phyloP scores from a whole-genome alignment of 2,329 filamentous ascomycete genomes.

The Lachnellula hyalina region DNA sequence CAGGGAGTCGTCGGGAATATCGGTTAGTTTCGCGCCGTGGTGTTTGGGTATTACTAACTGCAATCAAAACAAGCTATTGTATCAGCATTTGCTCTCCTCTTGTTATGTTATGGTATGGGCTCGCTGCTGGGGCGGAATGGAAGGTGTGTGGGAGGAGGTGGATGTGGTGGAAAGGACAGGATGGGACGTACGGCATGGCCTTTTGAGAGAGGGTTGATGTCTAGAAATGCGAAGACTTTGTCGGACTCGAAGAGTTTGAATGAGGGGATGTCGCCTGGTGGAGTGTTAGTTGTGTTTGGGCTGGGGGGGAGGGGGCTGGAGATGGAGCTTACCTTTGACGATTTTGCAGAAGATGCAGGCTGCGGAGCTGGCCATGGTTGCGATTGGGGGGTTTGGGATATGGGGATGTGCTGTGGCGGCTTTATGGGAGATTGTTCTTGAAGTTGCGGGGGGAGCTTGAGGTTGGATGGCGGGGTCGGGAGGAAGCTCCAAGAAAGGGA shows the following conservation, averaged over 20 bases:
- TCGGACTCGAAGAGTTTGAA: conserved; percentile 96
- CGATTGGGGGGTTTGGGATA: not conserved
- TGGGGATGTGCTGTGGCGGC: not conserved
- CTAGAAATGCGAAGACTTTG: conserved; percentile 90
- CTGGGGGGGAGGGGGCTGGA: conserved; percentile 7
- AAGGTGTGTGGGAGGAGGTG: not conserved
- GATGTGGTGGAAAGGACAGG: not conserved
- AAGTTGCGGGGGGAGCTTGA: not conserved
- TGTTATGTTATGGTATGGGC: not conserved
- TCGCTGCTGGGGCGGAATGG: not conserved
- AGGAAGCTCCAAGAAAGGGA: not conserved
- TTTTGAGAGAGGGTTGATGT: conserved; percentile 83
- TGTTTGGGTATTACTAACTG: conserved; percentile 91
- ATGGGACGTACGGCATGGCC: conserved; percentile 72
- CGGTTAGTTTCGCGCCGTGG: conserved; percentile 85
- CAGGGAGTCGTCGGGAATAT: conserved; percentile 88
- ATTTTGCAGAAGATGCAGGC: conserved; percentile 98
- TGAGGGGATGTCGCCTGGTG: conserved; percentile 77
- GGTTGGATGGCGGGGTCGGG: not conserved
- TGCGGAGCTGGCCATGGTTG: conserved; percentile 41
- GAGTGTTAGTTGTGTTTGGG: conserved; percentile 2
- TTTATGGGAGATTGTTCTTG: not conserved
- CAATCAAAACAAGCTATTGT: not conserved
- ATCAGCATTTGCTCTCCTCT: not conserved
- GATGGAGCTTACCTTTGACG: conserved; percentile 64